Evolutionary conservation across 345 rosid species (phyloP).

Genomic region (Leavenworthia alabamica): DNA sequence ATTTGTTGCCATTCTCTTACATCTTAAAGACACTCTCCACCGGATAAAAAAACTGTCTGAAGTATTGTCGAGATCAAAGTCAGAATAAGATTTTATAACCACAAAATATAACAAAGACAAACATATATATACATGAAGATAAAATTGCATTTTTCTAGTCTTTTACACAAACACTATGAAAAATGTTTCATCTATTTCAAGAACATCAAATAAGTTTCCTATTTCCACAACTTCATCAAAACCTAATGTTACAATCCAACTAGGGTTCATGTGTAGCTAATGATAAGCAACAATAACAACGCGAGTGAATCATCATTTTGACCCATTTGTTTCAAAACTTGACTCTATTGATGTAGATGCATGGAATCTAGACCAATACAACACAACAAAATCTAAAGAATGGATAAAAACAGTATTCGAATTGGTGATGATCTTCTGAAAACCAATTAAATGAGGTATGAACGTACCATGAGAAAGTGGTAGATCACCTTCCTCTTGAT

Average conservation of each 20-base stretch:
- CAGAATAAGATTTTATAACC: neutral
- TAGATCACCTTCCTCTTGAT: constrained; percentile 64
- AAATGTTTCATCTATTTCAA: constrained; percentile 13
- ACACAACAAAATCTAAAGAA: constrained; percentile 15
- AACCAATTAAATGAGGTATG: too few relatives aligned
- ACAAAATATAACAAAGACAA: neutral
- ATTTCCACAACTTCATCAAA: neutral
- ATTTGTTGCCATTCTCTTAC: too few relatives aligned
- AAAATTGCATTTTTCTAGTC: constrained; percentile 2
- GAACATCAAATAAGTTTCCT: neutral
- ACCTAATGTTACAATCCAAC: constrained; percentile 15
- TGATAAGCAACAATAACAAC: neutral
- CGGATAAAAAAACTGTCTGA: too few relatives aligned
- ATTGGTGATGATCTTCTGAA: too few relatives aligned
- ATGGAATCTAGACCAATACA: neutral
- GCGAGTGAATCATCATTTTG: neutral
- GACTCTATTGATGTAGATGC: constrained; percentile 8
- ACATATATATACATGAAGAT: neutral
- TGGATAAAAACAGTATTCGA: neutral
- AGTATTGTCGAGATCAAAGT: too few relatives aligned
- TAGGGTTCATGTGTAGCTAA: constrained; percentile 15
- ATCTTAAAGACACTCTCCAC: too few relatives aligned
- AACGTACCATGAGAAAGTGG: constrained; percentile 15
- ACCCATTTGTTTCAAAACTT: constrained; percentile 14
- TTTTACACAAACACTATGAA: neutral